Percentiles rank a stretch among this genome's conserved stretches.
Evolutionary conservation across 306 rosid genomes (phyloP).

Genomic region (Astragalus glycyphyllos): DNA sequence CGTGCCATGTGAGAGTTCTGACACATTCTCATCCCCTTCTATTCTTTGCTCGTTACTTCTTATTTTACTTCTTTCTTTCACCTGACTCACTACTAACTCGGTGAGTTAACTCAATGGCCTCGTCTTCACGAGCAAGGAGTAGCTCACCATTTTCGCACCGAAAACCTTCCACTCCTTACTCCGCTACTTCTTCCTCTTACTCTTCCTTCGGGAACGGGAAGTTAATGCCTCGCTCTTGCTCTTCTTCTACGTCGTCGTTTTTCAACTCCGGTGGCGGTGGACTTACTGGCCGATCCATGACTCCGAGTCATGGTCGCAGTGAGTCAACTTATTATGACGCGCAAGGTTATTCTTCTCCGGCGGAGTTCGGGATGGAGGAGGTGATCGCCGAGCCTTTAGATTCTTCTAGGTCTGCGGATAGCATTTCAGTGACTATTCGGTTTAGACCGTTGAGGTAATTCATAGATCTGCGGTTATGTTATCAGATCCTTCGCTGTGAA

Average conservation of each 20-base stretch:
- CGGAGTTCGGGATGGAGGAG: conserved; percentile 71
- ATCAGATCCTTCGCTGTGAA: conserved; percentile 60
- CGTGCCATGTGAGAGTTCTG: conserved; percentile 83
- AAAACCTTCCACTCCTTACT: conserved; percentile 70
- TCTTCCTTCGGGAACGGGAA: conserved; percentile 68
- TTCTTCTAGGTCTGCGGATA: conserved; percentile 66
- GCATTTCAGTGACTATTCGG: conserved; percentile 96
- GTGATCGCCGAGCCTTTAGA: conserved; percentile 66
- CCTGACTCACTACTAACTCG: conserved; percentile 58
- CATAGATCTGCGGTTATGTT: conserved; percentile 60
- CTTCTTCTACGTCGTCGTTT: conserved; percentile 78
- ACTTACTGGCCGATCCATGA: conserved; percentile 72
- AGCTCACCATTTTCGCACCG: conserved; percentile 92
- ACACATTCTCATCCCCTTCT: conserved; percentile 56
- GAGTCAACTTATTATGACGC: conserved; percentile 59
- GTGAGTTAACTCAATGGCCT: conserved; percentile 72
- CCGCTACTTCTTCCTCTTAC: conserved; percentile 72
- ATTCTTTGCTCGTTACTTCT: conserved; percentile 35
- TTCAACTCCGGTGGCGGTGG: conserved; percentile 66
- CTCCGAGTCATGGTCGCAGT: conserved; percentile 61
- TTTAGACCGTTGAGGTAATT: conserved; percentile 96
- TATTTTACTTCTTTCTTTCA: conserved; percentile 1
- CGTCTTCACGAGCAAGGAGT: conserved; percentile 85
- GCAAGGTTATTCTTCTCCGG: conserved; percentile 56
- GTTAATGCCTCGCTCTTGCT: conserved; percentile 78